These are phyloP conservation scores for Bothriochloa decipiens DNA, from an alignment of 176 grass and related monocot genomes.

Conservation along the genomic window DNA sequence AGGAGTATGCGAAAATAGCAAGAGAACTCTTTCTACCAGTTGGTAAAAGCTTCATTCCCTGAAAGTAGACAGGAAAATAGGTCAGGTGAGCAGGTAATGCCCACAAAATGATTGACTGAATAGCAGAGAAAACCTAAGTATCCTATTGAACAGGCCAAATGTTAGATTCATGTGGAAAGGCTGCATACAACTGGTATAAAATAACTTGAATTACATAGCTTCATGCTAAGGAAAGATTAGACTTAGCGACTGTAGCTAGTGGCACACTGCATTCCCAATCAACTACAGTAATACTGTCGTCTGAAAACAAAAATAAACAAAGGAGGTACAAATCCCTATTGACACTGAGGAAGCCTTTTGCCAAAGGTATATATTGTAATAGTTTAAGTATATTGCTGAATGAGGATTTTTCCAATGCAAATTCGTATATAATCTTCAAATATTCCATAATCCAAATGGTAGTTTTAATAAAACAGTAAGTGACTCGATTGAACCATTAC, in stretches of 20 bases:
- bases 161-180: slow-evolving; percentile 21
- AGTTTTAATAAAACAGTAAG: slow-evolving; percentile 9
- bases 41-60: slow-evolving; percentile 94
- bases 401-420: not conserved
- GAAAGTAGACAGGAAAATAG: slow-evolving; percentile 36
- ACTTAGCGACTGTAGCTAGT: not conserved
- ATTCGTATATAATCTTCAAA: not conserved
- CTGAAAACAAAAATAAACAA: not conserved
- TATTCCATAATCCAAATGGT: slow-evolving; percentile 1
- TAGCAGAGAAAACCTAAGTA: slow-evolving; percentile 2
- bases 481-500: not conserved
- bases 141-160: not conserved
- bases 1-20: slow-evolving; percentile 84
- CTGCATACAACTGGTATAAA: not conserved
- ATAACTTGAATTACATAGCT: not conserved
- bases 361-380: not conserved
- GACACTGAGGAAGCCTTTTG: not conserved
- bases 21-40: slow-evolving; percentile 85
- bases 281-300: not conserved
- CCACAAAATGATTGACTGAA: not conserved
- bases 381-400: not conserved
- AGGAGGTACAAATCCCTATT: not conserved
- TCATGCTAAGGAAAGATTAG: not conserved
- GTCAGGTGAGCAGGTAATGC: slow-evolving; percentile 3
- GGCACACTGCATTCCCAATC: not conserved